Base-by-base conservation (phyloP, 257 asterid genomes). In the Cordia subcordata region DNA sequence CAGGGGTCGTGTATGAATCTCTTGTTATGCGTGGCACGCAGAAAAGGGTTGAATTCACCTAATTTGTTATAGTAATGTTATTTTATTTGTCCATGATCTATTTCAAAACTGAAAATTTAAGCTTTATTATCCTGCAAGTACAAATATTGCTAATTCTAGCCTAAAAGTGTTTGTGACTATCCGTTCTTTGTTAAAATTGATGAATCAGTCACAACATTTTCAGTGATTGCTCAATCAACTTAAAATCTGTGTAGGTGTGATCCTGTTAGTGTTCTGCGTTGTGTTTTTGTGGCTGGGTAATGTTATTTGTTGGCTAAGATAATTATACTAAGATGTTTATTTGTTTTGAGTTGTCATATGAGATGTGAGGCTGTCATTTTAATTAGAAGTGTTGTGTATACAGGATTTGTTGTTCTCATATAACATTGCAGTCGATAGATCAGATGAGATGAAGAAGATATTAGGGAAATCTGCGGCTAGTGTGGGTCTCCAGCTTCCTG, bases 401-500 rank as follows among this genome's bases (percentile, higher is more conserved):
- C 82, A 92, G 96, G 93, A 88, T 4, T 71, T 88, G 72, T 68
- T 92, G 49, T 92, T 86, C 74, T 88, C 95, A 8, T 92, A 92
- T 78, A 88, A 92, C 47, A 86, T 92, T 3, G 99, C 93, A 4
- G 91, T 88, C 63, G 96, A 92, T 81, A 79, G 96, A 68, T 55
- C 95, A 11, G 77, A 74, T 13, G 96, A 88, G 77, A 82, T 92
- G 95, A 81, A 80, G 67, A 84, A 61, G 57, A 65, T 81, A 56
- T 79, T 92, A 5, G 78, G 84, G 13, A 92, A 82, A 79, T 92
- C 96, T 70, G 98, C 94, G 59, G 82, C 95, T 23, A 88, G 95
- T 18, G 98, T 92, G n/a, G 98, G 95, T 63, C 94, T 92, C 57
- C 82, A 64, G 65, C 96, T 92, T 71, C 96, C 96, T 18, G 80